Evolutionary conservation across 352 stramenopile genomes (phyloP).

Genomic region (Phytopythium chamaehyphon): DNA sequence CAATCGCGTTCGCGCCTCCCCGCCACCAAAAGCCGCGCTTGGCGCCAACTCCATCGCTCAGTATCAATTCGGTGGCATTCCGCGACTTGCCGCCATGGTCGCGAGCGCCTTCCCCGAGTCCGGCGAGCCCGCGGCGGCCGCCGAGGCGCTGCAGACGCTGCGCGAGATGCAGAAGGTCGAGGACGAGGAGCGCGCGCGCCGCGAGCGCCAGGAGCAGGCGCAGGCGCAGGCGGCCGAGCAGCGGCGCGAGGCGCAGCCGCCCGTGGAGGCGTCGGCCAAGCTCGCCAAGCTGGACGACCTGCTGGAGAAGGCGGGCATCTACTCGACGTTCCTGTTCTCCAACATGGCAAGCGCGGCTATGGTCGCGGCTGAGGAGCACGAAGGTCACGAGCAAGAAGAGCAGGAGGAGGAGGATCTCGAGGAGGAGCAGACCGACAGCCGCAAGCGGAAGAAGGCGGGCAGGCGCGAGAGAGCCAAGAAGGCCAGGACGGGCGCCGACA

Average conservation of each 20-base stretch:
- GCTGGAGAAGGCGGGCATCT: constrained; percentile 84
- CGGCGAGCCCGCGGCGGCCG: constrained; percentile 31
- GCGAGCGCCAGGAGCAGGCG: constrained; percentile 15
- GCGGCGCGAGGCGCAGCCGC: too few relatives aligned
- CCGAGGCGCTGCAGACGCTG: constrained; percentile 75
- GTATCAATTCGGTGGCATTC: too few relatives aligned
- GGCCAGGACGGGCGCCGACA: constrained; percentile 48
- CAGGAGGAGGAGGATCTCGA: constrained; percentile 26
- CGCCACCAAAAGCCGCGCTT: not conserved
- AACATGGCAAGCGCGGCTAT: constrained; percentile 76
- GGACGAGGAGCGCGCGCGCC: constrained; percentile 26
- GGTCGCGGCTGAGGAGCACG: constrained; percentile 10
- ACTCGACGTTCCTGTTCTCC: constrained; percentile 85
- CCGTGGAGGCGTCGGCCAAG: constrained; percentile 51
- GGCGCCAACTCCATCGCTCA: not conserved
- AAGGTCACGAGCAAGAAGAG: constrained; percentile 4
- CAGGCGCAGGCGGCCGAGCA: constrained; percentile 1
- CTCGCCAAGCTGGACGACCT: constrained; percentile 83
- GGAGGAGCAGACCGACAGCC: constrained; percentile 23
- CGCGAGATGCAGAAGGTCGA: constrained; percentile 70
- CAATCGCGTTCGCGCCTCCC: constrained; percentile 3
- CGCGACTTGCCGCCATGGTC: constrained; percentile 34
- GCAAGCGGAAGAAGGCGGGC: constrained; percentile 26
- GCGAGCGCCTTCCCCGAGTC: constrained; percentile 24
- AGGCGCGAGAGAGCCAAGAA: constrained; percentile 10